Base-by-base conservation (phyloP, 75 land plant genomes). In the Cunninghamia lanceolata region DNA sequence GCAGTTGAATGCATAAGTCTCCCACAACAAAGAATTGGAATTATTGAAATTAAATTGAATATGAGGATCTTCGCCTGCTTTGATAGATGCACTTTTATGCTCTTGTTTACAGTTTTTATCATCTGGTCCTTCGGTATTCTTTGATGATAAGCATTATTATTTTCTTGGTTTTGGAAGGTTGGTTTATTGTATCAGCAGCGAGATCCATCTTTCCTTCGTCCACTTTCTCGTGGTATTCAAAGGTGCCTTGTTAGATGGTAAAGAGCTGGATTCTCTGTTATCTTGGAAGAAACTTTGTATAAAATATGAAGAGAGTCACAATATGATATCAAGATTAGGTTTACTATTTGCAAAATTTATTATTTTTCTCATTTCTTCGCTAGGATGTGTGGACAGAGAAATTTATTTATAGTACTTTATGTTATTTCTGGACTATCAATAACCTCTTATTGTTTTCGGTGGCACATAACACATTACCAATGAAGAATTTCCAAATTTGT, bases 241-340 rank as follows among this genome's bases (percentile, higher is more conserved):
- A 95, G 98, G 86, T 96, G 98, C 85, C 92, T 96, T 70, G 94
- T 92, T 76, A 89, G 98, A 95, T 96, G 98, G 98, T 95, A 87
- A 45, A 19, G 38, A 73, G 86, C 43, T 36, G 16, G 15, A 34
- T 73, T 28, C 88, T 66, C 38, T 46, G 47, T 86, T 45, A 15
- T 30, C 32, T 17, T 39, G 10, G 14, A 43, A 86, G 92, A 32
- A 80, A 46, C 19, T 84, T 76, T 50, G 28, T 83, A 66, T 14
- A 71, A 21, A 3, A 17, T 38, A 63, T 82, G 53, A 25, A 28
- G 45, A 76, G 32, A 78, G 28, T 30, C 59, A 40, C 50, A 56
- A 52, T 63, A 52, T 17, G 19, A 21, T n/a, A 36, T 28, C 21
- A 82, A 43, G 36, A 73, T 73, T 13, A 3, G 75, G 2, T 73